Base-by-base conservation (phyloP, 345 rosid species). In the Brassica napus region DNA sequence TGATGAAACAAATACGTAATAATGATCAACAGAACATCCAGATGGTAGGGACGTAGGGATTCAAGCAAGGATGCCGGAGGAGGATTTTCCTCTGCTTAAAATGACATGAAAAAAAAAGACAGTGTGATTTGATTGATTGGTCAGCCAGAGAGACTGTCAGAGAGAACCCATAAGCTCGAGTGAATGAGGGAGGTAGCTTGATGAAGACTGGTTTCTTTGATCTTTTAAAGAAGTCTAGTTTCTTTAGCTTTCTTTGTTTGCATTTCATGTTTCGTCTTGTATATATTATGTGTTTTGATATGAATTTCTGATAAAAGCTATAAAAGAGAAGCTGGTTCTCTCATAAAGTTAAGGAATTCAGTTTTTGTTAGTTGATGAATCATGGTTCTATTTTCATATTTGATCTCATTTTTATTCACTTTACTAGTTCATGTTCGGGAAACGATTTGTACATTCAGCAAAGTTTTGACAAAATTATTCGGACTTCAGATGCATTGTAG, bases 131-230 rank as follows among this genome's bases (percentile, higher is more conserved):
- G 74, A 30, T 42, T 68, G 68, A 31, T 42, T 44, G 52, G 3
- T 76, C 35, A 61, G 11, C 15, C 28, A 55, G 39, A 62, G 39
- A 60, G 5, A 76, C 52, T 61, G 64, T 69, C 39, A 3, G 73
- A 76, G 44, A 26, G 57, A 28, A n/a, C 37, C 42, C 67, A n/a
- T 68, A 14, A 32, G 49, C 23, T 47, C 12, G 52, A 44, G 49
- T 31, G 61, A 14, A 7, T 14, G 60, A 61, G 55, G 69, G 34
- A 59, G 60, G 26, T 55, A 60, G 64, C 57, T 77, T 62, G 55
- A 24, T 77, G 80, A 77, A 61, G 80, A 69, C 59, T 32, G 6
- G 75, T 49, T 44, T 44, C 52, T 44, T 44, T 44, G 52, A 54
- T 76, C 83, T 42, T 88, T 14, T 61, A 24, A 32, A 61, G 7